Evolutionary conservation across 768 basidiomycete genomes (phyloP).

Genomic region (Lyophyllum decastes): DNA sequence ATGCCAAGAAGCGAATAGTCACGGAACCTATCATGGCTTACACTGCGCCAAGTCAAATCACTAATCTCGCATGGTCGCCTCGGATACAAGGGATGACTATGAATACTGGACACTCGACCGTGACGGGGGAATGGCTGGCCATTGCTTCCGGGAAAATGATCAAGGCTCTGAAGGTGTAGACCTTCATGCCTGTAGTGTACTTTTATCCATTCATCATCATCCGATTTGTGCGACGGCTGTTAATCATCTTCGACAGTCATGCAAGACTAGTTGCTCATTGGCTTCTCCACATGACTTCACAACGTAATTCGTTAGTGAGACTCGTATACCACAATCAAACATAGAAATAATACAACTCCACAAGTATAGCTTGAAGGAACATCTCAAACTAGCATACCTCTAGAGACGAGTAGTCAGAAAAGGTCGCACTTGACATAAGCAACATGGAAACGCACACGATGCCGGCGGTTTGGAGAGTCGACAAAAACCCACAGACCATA

Average conservation of each 20-base stretch:
- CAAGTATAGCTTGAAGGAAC: background rate
- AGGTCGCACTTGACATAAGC: slow-evolving; percentile 8
- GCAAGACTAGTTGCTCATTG: background rate
- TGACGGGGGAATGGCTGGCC: slow-evolving; percentile 85
- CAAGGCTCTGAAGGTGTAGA: slow-evolving; percentile 78
- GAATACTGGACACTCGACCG: slow-evolving; percentile 72
- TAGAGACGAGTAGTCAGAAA: slow-evolving; percentile 10
- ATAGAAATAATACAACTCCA: background rate
- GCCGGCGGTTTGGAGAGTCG: slow-evolving; percentile 35
- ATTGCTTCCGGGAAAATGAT: slow-evolving; percentile 82
- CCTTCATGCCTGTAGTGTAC: background rate
- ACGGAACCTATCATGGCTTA: slow-evolving; percentile 86
- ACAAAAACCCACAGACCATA: slow-evolving; percentile 35
- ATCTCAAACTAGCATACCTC: slow-evolving; percentile 23
- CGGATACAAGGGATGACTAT: slow-evolving; percentile 75
- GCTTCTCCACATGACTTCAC: background rate
- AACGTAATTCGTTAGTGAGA: background rate
- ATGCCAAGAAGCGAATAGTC: slow-evolving; percentile 72
- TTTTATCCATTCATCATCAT: background rate
- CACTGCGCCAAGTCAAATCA: slow-evolving; percentile 74
- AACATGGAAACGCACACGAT: slow-evolving; percentile 24
- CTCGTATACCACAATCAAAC: background rate
- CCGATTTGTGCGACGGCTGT: background rate
- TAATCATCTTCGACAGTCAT: background rate
- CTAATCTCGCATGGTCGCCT: slow-evolving; percentile 89